These are phyloP conservation scores for Cladosporium sp. DNA, from an alignment of 2,329 filamentous ascomycete genomes.

Conservation along the genomic window DNA sequence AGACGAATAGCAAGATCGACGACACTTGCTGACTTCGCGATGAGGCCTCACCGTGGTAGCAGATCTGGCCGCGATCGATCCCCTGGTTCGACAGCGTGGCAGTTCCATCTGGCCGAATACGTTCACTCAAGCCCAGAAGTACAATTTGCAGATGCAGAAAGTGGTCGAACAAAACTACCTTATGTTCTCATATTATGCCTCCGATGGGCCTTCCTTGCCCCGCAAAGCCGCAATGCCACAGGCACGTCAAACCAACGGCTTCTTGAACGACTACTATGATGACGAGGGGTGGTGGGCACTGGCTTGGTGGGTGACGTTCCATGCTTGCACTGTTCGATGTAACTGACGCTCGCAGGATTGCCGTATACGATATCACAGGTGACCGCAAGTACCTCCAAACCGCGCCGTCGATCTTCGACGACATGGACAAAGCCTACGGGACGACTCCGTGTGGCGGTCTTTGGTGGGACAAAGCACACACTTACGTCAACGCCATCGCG, in stretches of 20 bases:
- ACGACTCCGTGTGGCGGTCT: constrained; percentile 50
- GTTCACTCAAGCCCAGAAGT: constrained; percentile 28
- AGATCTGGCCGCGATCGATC: constrained; percentile 31
- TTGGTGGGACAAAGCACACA: constrained; percentile 49
- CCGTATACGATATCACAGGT: constrained; percentile 54
- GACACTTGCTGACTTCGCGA: neutral
- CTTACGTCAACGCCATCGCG: constrained; percentile 55
- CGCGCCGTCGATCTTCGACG: constrained; percentile 52
- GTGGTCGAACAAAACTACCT: constrained; percentile 14
- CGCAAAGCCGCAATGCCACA: neutral
- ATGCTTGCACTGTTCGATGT: neutral
- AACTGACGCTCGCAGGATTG: constrained; percentile 34
- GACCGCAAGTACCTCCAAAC: constrained; percentile 47
- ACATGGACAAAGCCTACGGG: constrained; percentile 46
- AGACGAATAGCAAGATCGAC: neutral
- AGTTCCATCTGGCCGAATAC: constrained; percentile 28
- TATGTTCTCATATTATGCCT: constrained; percentile 19
- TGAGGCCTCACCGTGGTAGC: constrained; percentile 32
- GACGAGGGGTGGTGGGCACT: constrained; percentile 58
- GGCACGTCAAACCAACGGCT: constrained; percentile 16
- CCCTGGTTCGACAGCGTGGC: constrained; percentile 22
- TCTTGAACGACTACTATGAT: constrained; percentile 48
- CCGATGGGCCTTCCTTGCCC: constrained; percentile 10
- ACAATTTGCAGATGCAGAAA: constrained; percentile 30
- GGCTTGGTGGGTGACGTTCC: constrained; percentile 41